These are phyloP conservation scores for Gleditsia sinensis DNA, from an alignment of 306 rosid species.

Conservation along the genomic window DNA sequence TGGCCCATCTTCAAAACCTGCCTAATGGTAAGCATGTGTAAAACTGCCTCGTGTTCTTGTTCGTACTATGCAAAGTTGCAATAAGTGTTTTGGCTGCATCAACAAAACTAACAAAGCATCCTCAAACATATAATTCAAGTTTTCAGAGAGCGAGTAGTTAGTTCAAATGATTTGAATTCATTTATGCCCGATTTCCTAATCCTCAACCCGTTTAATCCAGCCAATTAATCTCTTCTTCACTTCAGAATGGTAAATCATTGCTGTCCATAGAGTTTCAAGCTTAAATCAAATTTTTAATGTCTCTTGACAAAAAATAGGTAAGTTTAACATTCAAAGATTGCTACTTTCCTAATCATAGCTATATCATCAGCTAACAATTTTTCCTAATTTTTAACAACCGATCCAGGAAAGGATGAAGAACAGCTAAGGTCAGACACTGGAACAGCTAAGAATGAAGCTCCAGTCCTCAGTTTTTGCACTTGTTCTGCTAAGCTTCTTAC, in stretches of 20 bases:
- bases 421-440: slow-evolving; percentile 38
- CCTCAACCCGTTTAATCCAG: not conserved
- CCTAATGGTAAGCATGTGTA: slow-evolving; percentile 42
- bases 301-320: not conserved
- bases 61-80: slow-evolving; percentile 24
- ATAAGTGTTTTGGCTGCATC: slow-evolving; percentile 28
- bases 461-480: slow-evolving; percentile 39
- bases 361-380: slow-evolving; percentile 34
- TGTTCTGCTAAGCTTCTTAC: slow-evolving; percentile 36
- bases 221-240: slow-evolving; percentile 17
- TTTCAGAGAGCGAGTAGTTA: not conserved
- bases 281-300: not conserved
- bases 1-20: slow-evolving; percentile 31
- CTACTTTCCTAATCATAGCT: slow-evolving; percentile 31
- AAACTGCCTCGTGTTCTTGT: slow-evolving; percentile 7
- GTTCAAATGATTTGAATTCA: not conserved
- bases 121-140: slow-evolving; percentile 8
- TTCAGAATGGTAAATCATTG: slow-evolving; percentile 1
- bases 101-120: slow-evolving; percentile 7
- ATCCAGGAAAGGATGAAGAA: slow-evolving; percentile 48
- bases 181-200: not conserved
- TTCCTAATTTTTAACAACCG: slow-evolving; percentile 31
- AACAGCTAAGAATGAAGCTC: slow-evolving; percentile 67
- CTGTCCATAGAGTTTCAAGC: slow-evolving; percentile 17
- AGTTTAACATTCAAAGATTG: slow-evolving; percentile 15